These are phyloP conservation scores for Castanospermum australe DNA, from an alignment of 306 rosid species.

Conservation along the genomic window DNA sequence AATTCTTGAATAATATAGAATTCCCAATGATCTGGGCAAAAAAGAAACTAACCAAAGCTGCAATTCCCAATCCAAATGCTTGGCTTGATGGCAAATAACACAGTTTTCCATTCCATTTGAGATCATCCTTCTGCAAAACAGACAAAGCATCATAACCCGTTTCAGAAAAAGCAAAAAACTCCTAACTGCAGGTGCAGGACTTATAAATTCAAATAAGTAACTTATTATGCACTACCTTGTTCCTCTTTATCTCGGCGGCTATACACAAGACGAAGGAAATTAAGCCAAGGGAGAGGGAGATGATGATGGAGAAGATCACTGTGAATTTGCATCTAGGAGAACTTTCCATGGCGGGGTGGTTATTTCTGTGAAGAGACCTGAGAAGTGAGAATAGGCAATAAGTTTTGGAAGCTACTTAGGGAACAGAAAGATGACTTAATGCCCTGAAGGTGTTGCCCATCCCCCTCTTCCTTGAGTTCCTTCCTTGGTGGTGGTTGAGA, in stretches of 20 bases:
- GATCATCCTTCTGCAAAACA: slow-evolving; percentile 56
- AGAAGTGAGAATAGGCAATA: slow-evolving; percentile 16
- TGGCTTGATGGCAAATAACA: slow-evolving; percentile 74
- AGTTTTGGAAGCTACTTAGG: slow-evolving; percentile 49
- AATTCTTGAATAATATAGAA: slow-evolving; percentile 38
- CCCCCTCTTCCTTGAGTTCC: slow-evolving; percentile 11
- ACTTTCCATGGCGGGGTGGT: slow-evolving; percentile 49
- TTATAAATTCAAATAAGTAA: not conserved
- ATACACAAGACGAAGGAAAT: slow-evolving; percentile 65
- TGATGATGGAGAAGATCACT: slow-evolving; percentile 30
- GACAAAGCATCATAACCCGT: not conserved
- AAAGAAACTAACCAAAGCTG: slow-evolving; percentile 57
- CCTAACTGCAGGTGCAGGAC: not conserved
- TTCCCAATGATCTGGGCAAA: slow-evolving; percentile 65
- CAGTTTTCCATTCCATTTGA: slow-evolving; percentile 60
- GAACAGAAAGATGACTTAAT: slow-evolving; percentile 32
- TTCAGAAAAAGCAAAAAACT: not conserved
- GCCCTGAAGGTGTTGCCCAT: slow-evolving; percentile 22
- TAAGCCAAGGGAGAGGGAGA: slow-evolving; percentile 57
- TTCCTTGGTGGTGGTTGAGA: slow-evolving; percentile 40
- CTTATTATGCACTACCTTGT: slow-evolving; percentile 46
- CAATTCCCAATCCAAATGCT: slow-evolving; percentile 71
- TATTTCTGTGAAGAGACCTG: slow-evolving; percentile 18
- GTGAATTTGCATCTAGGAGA: slow-evolving; percentile 36
- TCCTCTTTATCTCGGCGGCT: slow-evolving; percentile 63